Conservation (phyloP, 23 red algal species). For the Gracilaria gracilis region DNA sequence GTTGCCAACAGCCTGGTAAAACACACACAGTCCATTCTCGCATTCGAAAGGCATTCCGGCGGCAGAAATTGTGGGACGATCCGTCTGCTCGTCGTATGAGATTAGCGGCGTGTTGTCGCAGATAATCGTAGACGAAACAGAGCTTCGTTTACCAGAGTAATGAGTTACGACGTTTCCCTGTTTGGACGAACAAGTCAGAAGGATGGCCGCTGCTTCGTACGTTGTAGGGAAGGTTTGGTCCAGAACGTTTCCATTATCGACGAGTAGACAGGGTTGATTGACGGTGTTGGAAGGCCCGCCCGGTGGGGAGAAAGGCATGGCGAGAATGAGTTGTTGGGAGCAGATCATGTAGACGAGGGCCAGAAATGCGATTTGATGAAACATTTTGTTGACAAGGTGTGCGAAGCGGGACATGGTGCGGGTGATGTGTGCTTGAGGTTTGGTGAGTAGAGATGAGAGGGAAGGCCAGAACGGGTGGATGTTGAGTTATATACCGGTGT, state of each 20-base stretch:
- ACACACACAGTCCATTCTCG: conserved; percentile 15
- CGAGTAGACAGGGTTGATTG: not conserved
- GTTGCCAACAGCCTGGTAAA: not conserved
- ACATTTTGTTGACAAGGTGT: not conserved
- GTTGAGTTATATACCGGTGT: not conserved
- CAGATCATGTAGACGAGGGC: not conserved
- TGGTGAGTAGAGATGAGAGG: not conserved
- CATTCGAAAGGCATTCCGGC: not conserved
- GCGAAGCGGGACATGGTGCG: not conserved
- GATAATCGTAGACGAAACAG: not conserved
- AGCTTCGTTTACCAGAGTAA: not conserved
- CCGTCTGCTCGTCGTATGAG: not conserved
- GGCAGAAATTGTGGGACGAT: not conserved
- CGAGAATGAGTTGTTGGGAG: not conserved
- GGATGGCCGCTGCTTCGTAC: conserved; percentile 12
- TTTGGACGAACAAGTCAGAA: not conserved
- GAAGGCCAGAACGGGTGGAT: not conserved
- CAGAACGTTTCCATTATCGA: not conserved
- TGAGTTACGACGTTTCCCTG: not conserved
- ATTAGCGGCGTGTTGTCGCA: not conserved
- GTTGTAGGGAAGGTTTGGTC: not conserved
- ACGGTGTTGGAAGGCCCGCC: not conserved
- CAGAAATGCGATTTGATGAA: not conserved
- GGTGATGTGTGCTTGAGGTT: not conserved
- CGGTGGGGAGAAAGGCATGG: not conserved